A percentile compares a stretch with the other conserved stretches of the same genome.
phyloP scores from a whole-genome alignment of 345 rosid genomes.

The Angophora floribunda region DNA sequence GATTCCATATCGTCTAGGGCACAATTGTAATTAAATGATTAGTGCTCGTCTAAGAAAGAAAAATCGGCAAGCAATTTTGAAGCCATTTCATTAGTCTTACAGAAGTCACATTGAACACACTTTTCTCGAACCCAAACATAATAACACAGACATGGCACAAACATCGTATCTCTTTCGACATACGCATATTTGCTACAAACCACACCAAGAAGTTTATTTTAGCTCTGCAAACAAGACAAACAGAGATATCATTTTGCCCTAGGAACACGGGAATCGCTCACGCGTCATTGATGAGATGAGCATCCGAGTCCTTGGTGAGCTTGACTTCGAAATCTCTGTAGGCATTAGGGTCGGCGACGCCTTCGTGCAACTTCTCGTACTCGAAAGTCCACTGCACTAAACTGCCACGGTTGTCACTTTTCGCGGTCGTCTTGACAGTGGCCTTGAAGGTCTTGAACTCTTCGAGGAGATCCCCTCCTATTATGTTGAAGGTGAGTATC shows the following conservation, averaged over 20 bases:
- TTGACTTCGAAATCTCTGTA: background rate
- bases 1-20: no score
- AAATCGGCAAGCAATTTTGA: background rate
- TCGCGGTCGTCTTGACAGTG: background rate
- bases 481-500: background rate
- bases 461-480: slow-evolving; percentile 1
- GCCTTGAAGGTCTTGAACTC: background rate
- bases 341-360: background rate
- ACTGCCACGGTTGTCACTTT: background rate
- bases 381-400: slow-evolving; percentile 5
- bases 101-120: background rate
- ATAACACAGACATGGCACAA: background rate
- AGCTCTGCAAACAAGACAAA: background rate
- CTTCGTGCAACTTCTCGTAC: slow-evolving; percentile 4
- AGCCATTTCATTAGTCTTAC: background rate
- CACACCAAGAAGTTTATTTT: background rate
- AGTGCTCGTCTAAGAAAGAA: background rate
- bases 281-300: background rate
- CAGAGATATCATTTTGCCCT: background rate
- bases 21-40: no score
- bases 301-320: background rate
- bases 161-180: background rate
- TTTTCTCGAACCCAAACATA: background rate
- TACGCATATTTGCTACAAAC: background rate
- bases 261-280: background rate